Evolutionary conservation across 2,329 filamentous ascomycete genomes (phyloP).

Genomic region (Colletotrichum liriopes): DNA sequence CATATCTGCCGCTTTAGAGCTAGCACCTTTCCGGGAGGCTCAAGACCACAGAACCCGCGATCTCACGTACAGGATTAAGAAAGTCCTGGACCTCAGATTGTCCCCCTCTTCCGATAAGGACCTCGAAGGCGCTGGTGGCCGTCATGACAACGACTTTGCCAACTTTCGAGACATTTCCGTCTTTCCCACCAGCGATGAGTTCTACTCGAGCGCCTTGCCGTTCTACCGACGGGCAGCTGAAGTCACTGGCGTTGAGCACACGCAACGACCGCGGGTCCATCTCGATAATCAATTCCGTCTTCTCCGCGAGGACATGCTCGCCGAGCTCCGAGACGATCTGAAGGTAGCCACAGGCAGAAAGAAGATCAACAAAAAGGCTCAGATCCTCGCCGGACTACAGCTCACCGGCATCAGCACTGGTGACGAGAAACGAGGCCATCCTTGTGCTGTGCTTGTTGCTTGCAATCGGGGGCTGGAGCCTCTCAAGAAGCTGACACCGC

Average conservation of each 20-base stretch:
- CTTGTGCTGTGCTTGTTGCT: conserved; percentile 55
- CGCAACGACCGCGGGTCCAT: conserved; percentile 63
- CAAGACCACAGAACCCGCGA: conserved; percentile 46
- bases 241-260: conserved; percentile 56
- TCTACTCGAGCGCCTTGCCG: conserved; percentile 65
- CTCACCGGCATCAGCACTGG: conserved; percentile 57
- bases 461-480: conserved; percentile 64
- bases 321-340: conserved; percentile 75
- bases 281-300: conserved; percentile 82
- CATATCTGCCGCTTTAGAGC: conserved; percentile 48
- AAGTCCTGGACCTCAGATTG: conserved; percentile 52
- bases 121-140: conserved; percentile 68
- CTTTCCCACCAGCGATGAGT: conserved; percentile 77
- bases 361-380: conserved; percentile 57
- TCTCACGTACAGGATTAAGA: conserved; percentile 57
- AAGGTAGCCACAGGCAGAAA: conserved; percentile 66
- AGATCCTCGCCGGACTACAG: conserved; percentile 57
- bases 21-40: conserved; percentile 47
- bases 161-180: conserved; percentile 75
- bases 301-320: conserved; percentile 79
- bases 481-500: conserved; percentile 50
- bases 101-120: conserved; percentile 40
- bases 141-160: conserved; percentile 81
- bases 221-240: conserved; percentile 71
- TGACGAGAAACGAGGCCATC: conserved; percentile 48